Evolutionary conservation across 306 rosid genomes (phyloP), one percentile per base, ranked within the genome.

Genomic region (Ammopiptanthus mongolicus): DNA sequence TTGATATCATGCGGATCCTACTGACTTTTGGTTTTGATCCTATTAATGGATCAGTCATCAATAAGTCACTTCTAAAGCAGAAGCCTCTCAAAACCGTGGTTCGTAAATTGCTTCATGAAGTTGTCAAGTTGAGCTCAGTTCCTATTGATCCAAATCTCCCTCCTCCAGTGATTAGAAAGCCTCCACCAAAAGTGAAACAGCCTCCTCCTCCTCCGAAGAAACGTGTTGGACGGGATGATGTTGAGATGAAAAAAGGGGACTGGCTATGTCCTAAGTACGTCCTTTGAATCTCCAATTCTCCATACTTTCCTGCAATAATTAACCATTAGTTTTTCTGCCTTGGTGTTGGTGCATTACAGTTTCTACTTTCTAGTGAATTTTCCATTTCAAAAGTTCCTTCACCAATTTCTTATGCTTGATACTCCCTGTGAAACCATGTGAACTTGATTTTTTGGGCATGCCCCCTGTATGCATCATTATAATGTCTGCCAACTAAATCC

Each of bases 181-280:
- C 91, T 66, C 96, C 96, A 12, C 98, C 97, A 63, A 95, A 91
- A 86, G 90, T 91, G 83, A 95, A 95, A 84, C 91, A 88, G 72
- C 92, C 99, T 60, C 97, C 99, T 62, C 97, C 96, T 42, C 96
- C 93, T 77, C 97, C 96, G 34, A 95, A 63, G 82, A 95, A 68
- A 77, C 88, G 99, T 17, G 89, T 95, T 75, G 97, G 97, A 46
- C 93, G 96, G 18, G 97, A 95, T 81, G 99, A 95, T 31, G 83
- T 95, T 46, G 99, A 95, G 88, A 95, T 95, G 99, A 95, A 95
- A 78, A 92, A 88, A 52, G 99, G 98, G 71, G 99, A 95, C 80
- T 95, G 99, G 97, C 91, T 90, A 6, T 95, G 99, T 89, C 89
- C 99, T 13, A 95, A 95, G 99, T 95, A 95, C 66, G 97, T 71